phyloP scores from a whole-genome alignment of 2,329 filamentous ascomycete genomes.

The Penicillium nordicum region DNA sequence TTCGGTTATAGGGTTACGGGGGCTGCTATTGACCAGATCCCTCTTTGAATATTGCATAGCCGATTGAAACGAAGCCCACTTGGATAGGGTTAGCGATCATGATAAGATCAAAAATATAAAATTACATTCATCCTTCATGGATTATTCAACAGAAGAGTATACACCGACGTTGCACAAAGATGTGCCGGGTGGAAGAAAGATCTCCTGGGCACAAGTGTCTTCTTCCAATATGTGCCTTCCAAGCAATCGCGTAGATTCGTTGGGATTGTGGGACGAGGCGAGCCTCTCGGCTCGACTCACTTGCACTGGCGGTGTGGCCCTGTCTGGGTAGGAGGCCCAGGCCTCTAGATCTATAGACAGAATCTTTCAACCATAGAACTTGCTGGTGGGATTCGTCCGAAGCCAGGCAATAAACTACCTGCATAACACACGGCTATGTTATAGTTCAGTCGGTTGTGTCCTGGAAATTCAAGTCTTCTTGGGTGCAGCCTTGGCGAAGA shows the following conservation, averaged over 20 bases:
- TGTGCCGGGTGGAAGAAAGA: not conserved
- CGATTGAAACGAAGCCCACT: not conserved
- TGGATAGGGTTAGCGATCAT: not conserved
- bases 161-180: not conserved
- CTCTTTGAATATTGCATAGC: constrained; percentile 23
- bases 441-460: not conserved
- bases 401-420: not conserved
- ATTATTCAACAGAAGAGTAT: not conserved
- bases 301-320: not conserved
- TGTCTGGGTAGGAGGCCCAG: not conserved
- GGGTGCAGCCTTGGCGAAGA: constrained; percentile 68
- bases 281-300: not conserved
- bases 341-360: not conserved
- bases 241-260: not conserved
- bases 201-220: not conserved
- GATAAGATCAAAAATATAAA: not conserved
- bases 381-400: not conserved
- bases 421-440: not conserved
- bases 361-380: not conserved
- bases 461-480: constrained; percentile 29
- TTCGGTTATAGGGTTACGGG: constrained; percentile 32
- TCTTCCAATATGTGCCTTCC: not conserved
- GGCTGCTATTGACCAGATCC: constrained; percentile 35
- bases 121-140: not conserved
- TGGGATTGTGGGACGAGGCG: not conserved